phyloP scores from a whole-genome alignment of 2,329 filamentous ascomycete species.

The Plenodomus lindquistii region DNA sequence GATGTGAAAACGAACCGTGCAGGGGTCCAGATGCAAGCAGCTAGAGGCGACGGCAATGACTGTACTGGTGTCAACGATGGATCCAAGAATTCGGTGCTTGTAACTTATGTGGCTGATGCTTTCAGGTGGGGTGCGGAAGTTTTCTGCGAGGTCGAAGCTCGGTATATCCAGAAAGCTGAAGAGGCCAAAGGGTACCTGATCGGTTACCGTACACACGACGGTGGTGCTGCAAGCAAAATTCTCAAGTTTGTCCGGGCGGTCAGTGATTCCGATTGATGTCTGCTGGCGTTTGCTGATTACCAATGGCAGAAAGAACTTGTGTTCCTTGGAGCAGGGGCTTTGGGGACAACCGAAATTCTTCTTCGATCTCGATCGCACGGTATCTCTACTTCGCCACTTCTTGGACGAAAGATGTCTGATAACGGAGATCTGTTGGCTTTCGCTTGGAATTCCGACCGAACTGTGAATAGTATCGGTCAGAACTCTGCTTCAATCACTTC shows the following conservation, averaged over 20 bases:
- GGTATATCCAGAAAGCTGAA: constrained; percentile 61
- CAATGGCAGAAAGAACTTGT: constrained; percentile 57
- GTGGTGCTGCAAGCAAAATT: constrained; percentile 61
- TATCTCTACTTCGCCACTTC: constrained; percentile 59
- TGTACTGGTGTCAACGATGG: constrained; percentile 68
- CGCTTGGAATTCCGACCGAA: constrained; percentile 63
- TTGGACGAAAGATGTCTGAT: constrained; percentile 57
- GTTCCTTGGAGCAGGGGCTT: constrained; percentile 67
- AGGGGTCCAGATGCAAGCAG: constrained; percentile 67
- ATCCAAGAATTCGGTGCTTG: constrained; percentile 67
- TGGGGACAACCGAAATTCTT: constrained; percentile 66
- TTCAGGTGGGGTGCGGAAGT: constrained; percentile 75
- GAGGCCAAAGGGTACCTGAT: constrained; percentile 60
- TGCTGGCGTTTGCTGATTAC: too few relatives aligned
- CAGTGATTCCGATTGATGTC: too few relatives aligned
- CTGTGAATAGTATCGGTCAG: constrained; percentile 61
- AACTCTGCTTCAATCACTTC: constrained; percentile 49
- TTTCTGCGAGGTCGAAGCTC: constrained; percentile 70
- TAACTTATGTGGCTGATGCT: constrained; percentile 70
- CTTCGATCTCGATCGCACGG: constrained; percentile 50
- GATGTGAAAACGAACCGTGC: constrained; percentile 62
- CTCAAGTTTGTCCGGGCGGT: constrained; percentile 68
- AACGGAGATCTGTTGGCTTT: constrained; percentile 70
- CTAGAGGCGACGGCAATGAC: constrained; percentile 65
- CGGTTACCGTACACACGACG: constrained; percentile 66